Evolutionary conservation across 2,329 filamentous ascomycete genomes (phyloP).

Genomic region (Aspergillus chevalieri): DNA sequence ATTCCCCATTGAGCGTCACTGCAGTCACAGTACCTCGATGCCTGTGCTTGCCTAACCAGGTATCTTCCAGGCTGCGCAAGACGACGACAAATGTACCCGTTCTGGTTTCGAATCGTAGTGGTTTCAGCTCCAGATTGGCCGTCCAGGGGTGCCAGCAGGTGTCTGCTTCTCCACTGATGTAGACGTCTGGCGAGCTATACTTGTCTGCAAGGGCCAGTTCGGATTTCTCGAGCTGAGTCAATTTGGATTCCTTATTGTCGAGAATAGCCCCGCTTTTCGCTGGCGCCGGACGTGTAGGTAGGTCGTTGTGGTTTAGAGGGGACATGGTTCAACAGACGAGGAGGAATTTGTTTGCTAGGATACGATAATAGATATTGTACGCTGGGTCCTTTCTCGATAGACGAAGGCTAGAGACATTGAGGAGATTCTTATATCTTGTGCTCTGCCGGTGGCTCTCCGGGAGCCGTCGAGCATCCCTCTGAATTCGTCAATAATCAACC

Average conservation of each 20-base stretch:
- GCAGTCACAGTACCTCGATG: slow-evolving; percentile 18
- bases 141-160: slow-evolving; percentile 17
- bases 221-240: slow-evolving; percentile 3
- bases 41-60: slow-evolving; percentile 16
- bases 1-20: slow-evolving; percentile 13
- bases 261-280: background rate
- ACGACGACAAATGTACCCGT: slow-evolving; percentile 15
- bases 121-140: slow-evolving; percentile 14
- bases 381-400: too few species aligned
- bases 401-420: too few species aligned
- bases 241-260: background rate
- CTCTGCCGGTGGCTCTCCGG: too few species aligned
- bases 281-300: too few species aligned
- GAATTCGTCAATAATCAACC: too few species aligned
- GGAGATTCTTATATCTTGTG: too few species aligned
- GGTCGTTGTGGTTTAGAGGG: too few species aligned
- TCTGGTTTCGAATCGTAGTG: slow-evolving; percentile 17
- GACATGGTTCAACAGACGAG: too few species aligned
- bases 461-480: too few species aligned
- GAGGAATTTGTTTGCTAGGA: too few species aligned
- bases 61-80: slow-evolving; percentile 9
- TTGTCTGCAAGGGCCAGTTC: slow-evolving; percentile 8
- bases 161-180: slow-evolving; percentile 12
- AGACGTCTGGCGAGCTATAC: slow-evolving; percentile 10
- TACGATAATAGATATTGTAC: too few species aligned